Evolutionary conservation across 2,329 filamentous ascomycete genomes (phyloP).

Genomic region (Paracamarosporium sp.): DNA sequence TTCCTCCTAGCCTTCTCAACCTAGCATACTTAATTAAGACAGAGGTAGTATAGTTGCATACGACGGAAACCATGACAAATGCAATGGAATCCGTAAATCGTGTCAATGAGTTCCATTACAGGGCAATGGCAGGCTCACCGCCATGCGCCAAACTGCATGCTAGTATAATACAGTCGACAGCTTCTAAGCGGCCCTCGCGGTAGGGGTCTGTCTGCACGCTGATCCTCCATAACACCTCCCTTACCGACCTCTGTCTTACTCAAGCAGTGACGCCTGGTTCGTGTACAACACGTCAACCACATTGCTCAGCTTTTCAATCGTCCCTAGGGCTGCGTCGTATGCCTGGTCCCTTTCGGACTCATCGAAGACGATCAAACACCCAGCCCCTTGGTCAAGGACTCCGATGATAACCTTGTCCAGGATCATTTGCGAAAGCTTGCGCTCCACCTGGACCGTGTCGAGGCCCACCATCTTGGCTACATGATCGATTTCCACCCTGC

Average conservation of each 20-base stretch:
- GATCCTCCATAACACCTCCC: conserved; percentile 3
- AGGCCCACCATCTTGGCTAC: conserved; percentile 97
- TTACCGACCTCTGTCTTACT: conserved; percentile 61
- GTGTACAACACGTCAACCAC: conserved; percentile 98
- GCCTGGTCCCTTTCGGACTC: conserved; percentile 92
- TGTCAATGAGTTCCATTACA: conserved; percentile 10
- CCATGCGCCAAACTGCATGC: conserved; percentile 32
- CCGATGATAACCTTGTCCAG: conserved; percentile 98
- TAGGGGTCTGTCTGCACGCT: conserved; percentile 6
- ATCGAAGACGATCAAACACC: conserved; percentile 95
- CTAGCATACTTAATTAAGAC: not conserved
- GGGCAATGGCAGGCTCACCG: conserved; percentile 23
- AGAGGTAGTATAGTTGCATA: not conserved
- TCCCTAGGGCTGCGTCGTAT: conserved; percentile 92
- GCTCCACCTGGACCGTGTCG: conserved; percentile 95
- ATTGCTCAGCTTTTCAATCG: conserved; percentile 95
- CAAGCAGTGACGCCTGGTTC: conserved; percentile 93
- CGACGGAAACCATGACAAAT: not conserved
- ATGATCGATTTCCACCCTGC: conserved; percentile 93
- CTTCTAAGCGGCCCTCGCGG: conserved; percentile 13
- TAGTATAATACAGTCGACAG: conserved; percentile 33
- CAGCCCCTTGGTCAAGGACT: conserved; percentile 95
- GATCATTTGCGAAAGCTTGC: conserved; percentile 99
- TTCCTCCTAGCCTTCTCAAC: not conserved
- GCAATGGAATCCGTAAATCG: not conserved